Base-by-base conservation (phyloP, 345 rosid genomes). In the Pistacia vera region DNA sequence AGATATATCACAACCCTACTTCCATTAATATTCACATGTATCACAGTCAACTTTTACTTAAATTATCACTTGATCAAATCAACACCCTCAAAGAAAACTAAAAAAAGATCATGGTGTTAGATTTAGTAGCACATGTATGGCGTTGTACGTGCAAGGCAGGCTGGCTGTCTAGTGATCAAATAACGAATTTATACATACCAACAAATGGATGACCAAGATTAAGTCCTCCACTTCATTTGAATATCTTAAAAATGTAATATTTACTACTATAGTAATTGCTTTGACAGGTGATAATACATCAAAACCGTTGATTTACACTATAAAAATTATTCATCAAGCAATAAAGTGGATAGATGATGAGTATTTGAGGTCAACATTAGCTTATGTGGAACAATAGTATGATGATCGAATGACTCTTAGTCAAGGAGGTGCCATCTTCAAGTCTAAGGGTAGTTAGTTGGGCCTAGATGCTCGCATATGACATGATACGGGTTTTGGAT, bases 191-290 rank as follows among this genome's bases (percentile, higher is more conserved):
- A 16, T 0, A 2, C 20, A 20, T 76, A 0, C 0, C 66, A 0
- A 18, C 51, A 0, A 6, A 81, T 33, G 71, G 77, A 0, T 35
- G 25, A 25, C 25, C 25, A 25, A 25, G 25, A 25, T 25, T 80
- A 7, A 9, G 28, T 13, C 83, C 77, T 2, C 77, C 66, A 35
- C 8, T 63, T 80, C 80, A 0, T 2, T 36, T 0, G 69, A 64
- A 5, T 73, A 67, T 35, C 59, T 76, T 4, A 75, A 77, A 2
- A 76, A 76, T 49, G 71, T 4, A 20, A 1, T 67, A 0, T 76
- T 81, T 33, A 4, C 0, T 1, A 14, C 54, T 6, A 0, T 74
- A 0, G 8, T 35, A 3, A 8, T 72, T 62, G 71, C 77, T 5
- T 35, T 16, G 2, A 0, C 25, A 63, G 22, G 67, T 63, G 11